A percentile compares a stretch with the other conserved stretches of the same genome.
Evolutionary conservation across 768 basidiomycete species (phyloP).

Genomic region (Boletales sp.): DNA sequence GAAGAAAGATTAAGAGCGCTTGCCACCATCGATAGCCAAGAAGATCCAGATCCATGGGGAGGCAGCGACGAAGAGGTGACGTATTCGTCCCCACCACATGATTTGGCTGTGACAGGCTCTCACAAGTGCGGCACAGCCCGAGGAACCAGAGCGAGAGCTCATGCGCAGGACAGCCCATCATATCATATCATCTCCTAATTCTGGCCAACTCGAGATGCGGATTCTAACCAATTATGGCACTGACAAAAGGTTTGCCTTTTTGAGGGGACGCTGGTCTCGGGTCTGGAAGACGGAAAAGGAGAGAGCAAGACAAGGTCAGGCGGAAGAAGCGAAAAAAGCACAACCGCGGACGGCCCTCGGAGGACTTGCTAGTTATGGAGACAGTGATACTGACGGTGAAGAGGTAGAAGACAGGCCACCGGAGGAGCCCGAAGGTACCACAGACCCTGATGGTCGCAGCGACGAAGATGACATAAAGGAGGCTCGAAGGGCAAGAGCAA

Average conservation of each 20-base stretch:
- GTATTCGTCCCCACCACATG: background rate
- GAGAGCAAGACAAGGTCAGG: constrained; percentile 33
- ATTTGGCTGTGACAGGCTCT: constrained; percentile 2
- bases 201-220: constrained; percentile 80
- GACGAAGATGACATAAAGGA: constrained; percentile 31
- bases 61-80: constrained; percentile 70
- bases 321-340: constrained; percentile 24
- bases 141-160: constrained; percentile 54
- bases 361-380: constrained; percentile 57
- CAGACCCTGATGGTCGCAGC: background rate
- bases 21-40: constrained; percentile 38
- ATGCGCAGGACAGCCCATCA: constrained; percentile 76
- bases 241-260: constrained; percentile 77
- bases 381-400: constrained; percentile 44
- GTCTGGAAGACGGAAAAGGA: constrained; percentile 60
- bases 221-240: constrained; percentile 83
- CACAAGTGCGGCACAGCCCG: constrained; percentile 42
- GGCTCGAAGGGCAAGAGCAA: constrained; percentile 52
- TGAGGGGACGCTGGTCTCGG: constrained; percentile 70
- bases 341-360: constrained; percentile 21
- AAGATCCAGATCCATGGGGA: constrained; percentile 54
- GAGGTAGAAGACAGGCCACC: constrained; percentile 28
- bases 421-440: background rate
- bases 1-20: constrained; percentile 67
- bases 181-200: constrained; percentile 66